Evolutionary conservation across 129 eudicot species (phyloP), one percentile per base, ranked within the genome.

Genomic region (Oenanthe sinensis): DNA sequence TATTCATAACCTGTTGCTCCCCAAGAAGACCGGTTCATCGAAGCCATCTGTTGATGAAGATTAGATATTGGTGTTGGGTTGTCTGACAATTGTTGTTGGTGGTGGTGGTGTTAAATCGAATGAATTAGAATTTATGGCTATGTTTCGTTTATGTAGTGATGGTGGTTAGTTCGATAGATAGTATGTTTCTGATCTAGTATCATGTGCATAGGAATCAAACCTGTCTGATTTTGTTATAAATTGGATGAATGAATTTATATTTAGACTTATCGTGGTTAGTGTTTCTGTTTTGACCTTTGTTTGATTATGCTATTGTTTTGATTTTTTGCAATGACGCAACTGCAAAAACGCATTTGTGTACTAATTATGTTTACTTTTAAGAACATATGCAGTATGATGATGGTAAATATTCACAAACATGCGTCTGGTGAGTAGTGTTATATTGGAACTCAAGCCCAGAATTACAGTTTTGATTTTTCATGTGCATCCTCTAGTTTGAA

Each of bases 1-100:
- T 62, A 85, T 85, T 76, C 88, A 85, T 24, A 82, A 82, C 52
- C 74, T 78, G 20, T 55, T 85, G 28, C 78, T 85, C 44, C 88
- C 88, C 0, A 85, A 85, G 81, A 85, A 85, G 62, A 37, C 65
- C 60, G 79, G 46, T 2, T 28, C 81, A 6, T 81, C 87, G 11
- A 84, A 81, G 45, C 55, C 67, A 2, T 80, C 17, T 15, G 80
- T 55, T 50, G 79, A 75, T 17, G 84, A 84, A 69, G 80, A 76
- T 36, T 84, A 84, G 75, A 76, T 28, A 20, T 33, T 67, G 13
- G 20, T 28, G 22, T 10, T 30, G 40, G 40, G 20, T 65, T 28
- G 39, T 8, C 4, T 33, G 36, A 33, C 36, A 33, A 33, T 33
- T 39, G 5, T 2, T 9, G 67, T 3, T 19, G 10, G 5, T 54